Evolutionary conservation across 768 basidiomycete species (phyloP), one percentile per base, ranked within the genome.

Genomic region (Collybiopsis confluens): DNA sequence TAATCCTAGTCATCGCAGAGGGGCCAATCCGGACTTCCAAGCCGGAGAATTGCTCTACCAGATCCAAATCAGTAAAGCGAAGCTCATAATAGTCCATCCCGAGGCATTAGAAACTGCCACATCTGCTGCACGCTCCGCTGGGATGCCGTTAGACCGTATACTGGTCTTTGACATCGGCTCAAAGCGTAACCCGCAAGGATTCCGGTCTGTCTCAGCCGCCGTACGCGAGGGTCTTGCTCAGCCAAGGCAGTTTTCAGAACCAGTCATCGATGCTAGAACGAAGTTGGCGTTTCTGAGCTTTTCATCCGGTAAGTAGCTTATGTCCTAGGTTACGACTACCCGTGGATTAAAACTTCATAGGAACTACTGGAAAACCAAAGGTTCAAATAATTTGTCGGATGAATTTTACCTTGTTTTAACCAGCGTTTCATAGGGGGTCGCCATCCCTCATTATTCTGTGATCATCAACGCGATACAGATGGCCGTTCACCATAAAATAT

Each of bases 331-430:
- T 33, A 30, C 7, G 38, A 20, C 38, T 35, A 10, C 16, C 11
- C 6, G 13, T 4, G 16, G 8, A 18, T 3, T 58, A 35, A 50
- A 24, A 21, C 6, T 21, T 23, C 15, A 40, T 23, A 64, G 80
- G 80, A 28, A 90, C 88, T 0, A 90, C 88, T 2, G 88, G 88
- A 0, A 79, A 72, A 56, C 88, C 88, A 0, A 87, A 90, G 79
- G 84, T 82, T 13, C 13, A 33, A 33, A 33, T 13, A 13, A 5
- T n/a, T n/a, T n/a, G n/a, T n/a, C n/a, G n/a, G n/a, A n/a, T n/a
- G n/a, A n/a, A n/a, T n/a, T n/a, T 35, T 49, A 20, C 9, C 18
- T 20, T 20, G 10, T 18, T 16, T 5, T 20, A n/a, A 16, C 10
- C 23, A 51, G 30, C 21, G 41, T 26, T 41, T 42, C 30, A 20